Conservation (phyloP, 257 asterid species). For the Penstemon barbatus region DNA sequence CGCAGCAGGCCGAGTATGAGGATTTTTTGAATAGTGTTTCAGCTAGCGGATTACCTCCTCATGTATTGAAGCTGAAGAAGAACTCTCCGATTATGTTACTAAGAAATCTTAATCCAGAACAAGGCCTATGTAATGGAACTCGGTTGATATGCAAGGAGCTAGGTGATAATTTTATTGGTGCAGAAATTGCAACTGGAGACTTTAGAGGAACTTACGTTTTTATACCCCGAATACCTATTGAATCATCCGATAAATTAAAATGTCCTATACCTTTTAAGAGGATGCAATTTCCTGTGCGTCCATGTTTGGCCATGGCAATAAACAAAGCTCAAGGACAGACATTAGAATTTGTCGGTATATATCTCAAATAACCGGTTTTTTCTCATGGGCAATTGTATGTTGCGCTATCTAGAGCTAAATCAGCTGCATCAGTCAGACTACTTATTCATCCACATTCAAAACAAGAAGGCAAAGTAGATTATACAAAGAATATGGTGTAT, state of each 20-base stretch:
- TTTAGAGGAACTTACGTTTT: no score
- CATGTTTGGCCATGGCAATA: slow-evolving; percentile 21
- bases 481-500: neutral
- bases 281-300: neutral
- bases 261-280: neutral
- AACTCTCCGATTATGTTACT: slow-evolving; percentile 9
- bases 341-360: neutral
- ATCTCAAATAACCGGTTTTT: neutral
- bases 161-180: no score
- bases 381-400: slow-evolving; percentile 22
- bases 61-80: neutral
- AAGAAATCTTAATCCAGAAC: neutral
- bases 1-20: neutral
- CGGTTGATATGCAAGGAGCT: no score
- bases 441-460: neutral
- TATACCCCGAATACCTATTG: neutral
- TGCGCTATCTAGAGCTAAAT: neutral
- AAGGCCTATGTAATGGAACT: no score
- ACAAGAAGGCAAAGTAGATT: neutral
- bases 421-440: neutral
- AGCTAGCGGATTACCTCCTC: neutral
- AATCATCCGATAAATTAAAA: neutral
- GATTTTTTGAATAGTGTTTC: neutral
- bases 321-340: slow-evolving; percentile 26
- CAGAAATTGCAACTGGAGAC: no score